Evolutionary conservation across 139 green algal species (phyloP), one percentile per base, ranked within the genome.

Genomic region (Spirogloea muscicola): DNA sequence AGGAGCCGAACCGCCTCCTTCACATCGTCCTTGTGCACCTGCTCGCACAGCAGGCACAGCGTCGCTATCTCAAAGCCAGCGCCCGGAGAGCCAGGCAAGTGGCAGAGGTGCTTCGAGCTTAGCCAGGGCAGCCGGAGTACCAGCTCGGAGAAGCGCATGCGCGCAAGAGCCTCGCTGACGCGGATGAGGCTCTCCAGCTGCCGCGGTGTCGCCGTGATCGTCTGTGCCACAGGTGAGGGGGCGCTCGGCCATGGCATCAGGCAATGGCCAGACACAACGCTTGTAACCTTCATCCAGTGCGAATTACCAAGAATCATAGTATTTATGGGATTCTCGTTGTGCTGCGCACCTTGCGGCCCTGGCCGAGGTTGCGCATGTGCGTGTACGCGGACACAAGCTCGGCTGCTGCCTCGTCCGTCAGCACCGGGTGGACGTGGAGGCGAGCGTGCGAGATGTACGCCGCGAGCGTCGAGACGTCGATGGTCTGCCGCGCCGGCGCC

Each of bases 121-220:
- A n/a, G 44, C 44, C 13, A 16, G 44, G 13, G 16, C n/a, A n/a
- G n/a, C n/a, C n/a, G n/a, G n/a, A n/a, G 9, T 34, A 82, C 74
- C 61, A 25, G 44, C 21, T 68, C 51, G 0, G 38, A 43, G 27
- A 87, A 65, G 21, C 72, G 71, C 89, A 97, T 95, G 63, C 88
- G 84, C 6, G 92, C 91, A 37, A 92, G 77, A 1, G 88, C 84
- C 83, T 97, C 91, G 18, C 79, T 86, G 42, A 97, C 78, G 29
- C 94, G 87, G 61, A 98, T 92, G 29, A 96, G 83, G 2, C 85
- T 89, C 87, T 97, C 92, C 57, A 97, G 86, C 87, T 97, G 92
- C 21, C 94, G 87, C 0, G 94, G 92, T 0, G 94, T 99, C 40
- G 94, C 93, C 13, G 87, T 90, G 68, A 95, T 90, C 36, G 84